phyloP scores from a whole-genome alignment of 257 asterid species.

The Buddleja alternifolia region DNA sequence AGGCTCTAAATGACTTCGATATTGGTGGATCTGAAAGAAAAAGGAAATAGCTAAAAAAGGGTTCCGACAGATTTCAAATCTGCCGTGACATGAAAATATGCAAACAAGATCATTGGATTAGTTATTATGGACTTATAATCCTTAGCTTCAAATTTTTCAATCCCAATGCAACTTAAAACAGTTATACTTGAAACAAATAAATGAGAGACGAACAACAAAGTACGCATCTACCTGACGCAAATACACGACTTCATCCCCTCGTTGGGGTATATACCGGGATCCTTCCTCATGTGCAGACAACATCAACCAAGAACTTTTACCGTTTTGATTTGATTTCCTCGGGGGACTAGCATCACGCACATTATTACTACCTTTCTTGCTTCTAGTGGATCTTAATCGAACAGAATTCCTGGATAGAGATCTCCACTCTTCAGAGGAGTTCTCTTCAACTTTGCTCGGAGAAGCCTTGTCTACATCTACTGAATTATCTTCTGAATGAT shows the following conservation, averaged over 20 bases:
- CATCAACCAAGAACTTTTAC: slow-evolving; percentile 84
- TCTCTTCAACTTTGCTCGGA: slow-evolving; percentile 53
- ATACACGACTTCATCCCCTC: slow-evolving; percentile 81
- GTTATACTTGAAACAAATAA: slow-evolving; percentile 8
- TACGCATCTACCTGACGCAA: slow-evolving; percentile 71
- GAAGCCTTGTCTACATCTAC: slow-evolving; percentile 49
- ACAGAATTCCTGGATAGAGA: slow-evolving; percentile 46
- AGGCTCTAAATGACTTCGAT: no score
- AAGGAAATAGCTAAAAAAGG: no score
- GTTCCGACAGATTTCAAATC: no score
- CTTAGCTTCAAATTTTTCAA: no score
- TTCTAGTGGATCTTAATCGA: slow-evolving; percentile 74
- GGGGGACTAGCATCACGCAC: slow-evolving; percentile 61
- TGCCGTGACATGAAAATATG: no score
- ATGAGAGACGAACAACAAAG: slow-evolving; percentile 14
- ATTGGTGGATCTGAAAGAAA: no score
- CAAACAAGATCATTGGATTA: no score
- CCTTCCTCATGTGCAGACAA: slow-evolving; percentile 85
- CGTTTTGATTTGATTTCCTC: slow-evolving; percentile 63
- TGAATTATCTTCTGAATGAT: slow-evolving; percentile 57
- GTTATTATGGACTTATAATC: no score
- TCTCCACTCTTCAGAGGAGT: slow-evolving; percentile 58
- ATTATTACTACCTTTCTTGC: slow-evolving; percentile 59
- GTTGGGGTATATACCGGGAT: slow-evolving; percentile 83
- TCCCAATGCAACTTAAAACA: neutral